Conservation (phyloP, 176 grass and related monocot genomes). For the Secale cereale region DNA sequence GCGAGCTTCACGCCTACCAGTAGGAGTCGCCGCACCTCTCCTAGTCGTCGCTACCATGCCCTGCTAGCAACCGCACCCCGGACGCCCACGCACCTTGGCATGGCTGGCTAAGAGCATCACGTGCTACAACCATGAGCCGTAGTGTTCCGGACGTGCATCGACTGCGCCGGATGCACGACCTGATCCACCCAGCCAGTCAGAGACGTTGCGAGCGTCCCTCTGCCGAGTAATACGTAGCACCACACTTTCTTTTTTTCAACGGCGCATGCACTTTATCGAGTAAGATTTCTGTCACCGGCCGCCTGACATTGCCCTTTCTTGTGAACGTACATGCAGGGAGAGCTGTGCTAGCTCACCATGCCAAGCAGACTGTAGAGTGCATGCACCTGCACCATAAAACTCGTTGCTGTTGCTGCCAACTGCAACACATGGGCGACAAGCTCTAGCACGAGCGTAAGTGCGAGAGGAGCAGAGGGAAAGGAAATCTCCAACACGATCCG, state of each 20-base stretch:
- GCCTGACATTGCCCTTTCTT: background rate
- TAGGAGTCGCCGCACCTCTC: too few relatives aligned
- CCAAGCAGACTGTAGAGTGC: background rate
- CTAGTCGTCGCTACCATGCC: too few relatives aligned
- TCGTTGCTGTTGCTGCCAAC: background rate
- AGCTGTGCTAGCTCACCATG: background rate
- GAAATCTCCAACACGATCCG: conserved; percentile 25
- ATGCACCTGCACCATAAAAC: background rate
- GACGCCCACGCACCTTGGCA: too few relatives aligned
- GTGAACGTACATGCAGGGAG: background rate
- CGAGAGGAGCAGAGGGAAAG: background rate
- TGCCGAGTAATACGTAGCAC: too few relatives aligned
- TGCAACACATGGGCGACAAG: background rate
- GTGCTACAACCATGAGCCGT: too few relatives aligned
- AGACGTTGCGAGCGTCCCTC: too few relatives aligned
- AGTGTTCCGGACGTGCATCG: too few relatives aligned
- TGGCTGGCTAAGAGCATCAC: too few relatives aligned
- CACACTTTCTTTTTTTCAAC: background rate
- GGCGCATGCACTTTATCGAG: background rate
- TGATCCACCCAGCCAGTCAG: too few relatives aligned
- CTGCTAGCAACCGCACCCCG: too few relatives aligned
- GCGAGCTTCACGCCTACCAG: too few relatives aligned
- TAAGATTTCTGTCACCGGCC: background rate
- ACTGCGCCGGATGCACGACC: too few relatives aligned
- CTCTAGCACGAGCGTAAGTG: conserved; percentile 7